Conservation (phyloP, 768 basidiomycete species). For the Lyophyllum atratum region DNA sequence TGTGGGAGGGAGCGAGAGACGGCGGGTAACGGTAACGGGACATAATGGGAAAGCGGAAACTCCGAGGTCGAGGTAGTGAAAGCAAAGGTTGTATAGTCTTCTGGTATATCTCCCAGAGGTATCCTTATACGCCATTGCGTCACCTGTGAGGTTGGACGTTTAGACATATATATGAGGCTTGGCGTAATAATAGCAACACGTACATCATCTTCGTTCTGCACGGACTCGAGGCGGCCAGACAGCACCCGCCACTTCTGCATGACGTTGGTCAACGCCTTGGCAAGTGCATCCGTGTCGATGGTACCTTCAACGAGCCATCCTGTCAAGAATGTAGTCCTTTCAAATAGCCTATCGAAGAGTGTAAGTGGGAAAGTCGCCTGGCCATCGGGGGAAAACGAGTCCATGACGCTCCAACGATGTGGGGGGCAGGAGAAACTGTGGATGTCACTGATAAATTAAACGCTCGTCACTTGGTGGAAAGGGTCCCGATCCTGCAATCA, state of each 20-base stretch:
- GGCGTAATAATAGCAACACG: neutral
- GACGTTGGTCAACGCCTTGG: slow-evolving; percentile 29
- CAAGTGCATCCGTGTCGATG: slow-evolving; percentile 34
- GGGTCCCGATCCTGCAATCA: too few relatives aligned
- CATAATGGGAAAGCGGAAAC: slow-evolving; percentile 36
- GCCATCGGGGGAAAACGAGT: neutral
- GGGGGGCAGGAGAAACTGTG: too few relatives aligned
- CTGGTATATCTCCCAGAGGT: slow-evolving; percentile 35
- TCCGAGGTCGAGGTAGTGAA: slow-evolving; percentile 36
- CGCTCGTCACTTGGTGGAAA: too few relatives aligned
- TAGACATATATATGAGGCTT: neutral
- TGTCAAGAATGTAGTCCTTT: slow-evolving; percentile 39
- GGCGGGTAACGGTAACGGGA: slow-evolving; percentile 32
- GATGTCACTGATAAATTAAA: too few relatives aligned
- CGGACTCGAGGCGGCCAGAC: slow-evolving; percentile 28
- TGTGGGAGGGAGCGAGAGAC: slow-evolving; percentile 37
- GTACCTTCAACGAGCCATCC: slow-evolving; percentile 45
- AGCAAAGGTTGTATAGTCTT: slow-evolving; percentile 34
- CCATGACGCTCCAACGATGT: too few relatives aligned
- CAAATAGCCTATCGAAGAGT: slow-evolving; percentile 37
- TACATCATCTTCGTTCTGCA: slow-evolving; percentile 21
- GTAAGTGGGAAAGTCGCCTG: slow-evolving; percentile 31
- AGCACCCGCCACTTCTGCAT: slow-evolving; percentile 35
- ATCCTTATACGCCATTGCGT: slow-evolving; percentile 37
- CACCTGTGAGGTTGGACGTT: slow-evolving; percentile 18